phyloP scores from a whole-genome alignment of 2,329 filamentous ascomycete genomes.

The Acrodontium crateriforme region DNA sequence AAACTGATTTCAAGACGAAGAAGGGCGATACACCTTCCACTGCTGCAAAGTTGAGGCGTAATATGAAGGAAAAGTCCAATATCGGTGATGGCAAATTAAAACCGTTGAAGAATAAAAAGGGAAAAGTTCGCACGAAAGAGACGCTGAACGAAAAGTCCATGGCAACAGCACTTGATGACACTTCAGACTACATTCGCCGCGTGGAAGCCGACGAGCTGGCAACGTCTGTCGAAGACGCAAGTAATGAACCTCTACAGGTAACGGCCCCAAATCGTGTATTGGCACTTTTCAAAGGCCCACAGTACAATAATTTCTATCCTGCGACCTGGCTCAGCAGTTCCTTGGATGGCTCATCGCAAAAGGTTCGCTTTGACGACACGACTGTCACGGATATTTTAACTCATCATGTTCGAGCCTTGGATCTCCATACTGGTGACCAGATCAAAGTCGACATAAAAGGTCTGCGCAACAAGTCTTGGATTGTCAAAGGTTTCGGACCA shows the following conservation, averaged over 20 bases:
- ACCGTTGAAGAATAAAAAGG: too few relatives aligned
- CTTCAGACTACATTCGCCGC: not conserved
- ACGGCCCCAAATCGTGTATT: slow-evolving; percentile 38
- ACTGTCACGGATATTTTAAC: slow-evolving; percentile 28
- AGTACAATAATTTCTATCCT: slow-evolving; percentile 40
- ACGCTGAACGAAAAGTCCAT: not conserved
- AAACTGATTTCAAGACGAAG: too few relatives aligned
- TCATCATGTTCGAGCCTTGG: slow-evolving; percentile 26
- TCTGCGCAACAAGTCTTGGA: slow-evolving; percentile 32
- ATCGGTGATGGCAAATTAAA: too few relatives aligned
- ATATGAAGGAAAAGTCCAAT: not conserved
- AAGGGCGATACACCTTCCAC: not conserved
- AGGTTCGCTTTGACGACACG: slow-evolving; percentile 35
- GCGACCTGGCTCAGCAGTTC: slow-evolving; percentile 41
- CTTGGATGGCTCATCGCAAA: slow-evolving; percentile 27
- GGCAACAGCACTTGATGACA: not conserved
- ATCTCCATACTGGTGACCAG: slow-evolving; percentile 30
- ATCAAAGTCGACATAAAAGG: slow-evolving; percentile 33
- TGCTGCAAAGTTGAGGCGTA: not conserved
- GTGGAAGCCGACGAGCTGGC: not conserved
- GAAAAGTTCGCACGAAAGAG: not conserved
- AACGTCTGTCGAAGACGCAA: not conserved
- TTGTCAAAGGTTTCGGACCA: slow-evolving; percentile 30
- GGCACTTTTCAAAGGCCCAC: slow-evolving; percentile 40
- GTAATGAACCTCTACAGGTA: not conserved